Conservation (phyloP, 2,329 filamentous ascomycete species). For the Clarireedia sp. region DNA sequence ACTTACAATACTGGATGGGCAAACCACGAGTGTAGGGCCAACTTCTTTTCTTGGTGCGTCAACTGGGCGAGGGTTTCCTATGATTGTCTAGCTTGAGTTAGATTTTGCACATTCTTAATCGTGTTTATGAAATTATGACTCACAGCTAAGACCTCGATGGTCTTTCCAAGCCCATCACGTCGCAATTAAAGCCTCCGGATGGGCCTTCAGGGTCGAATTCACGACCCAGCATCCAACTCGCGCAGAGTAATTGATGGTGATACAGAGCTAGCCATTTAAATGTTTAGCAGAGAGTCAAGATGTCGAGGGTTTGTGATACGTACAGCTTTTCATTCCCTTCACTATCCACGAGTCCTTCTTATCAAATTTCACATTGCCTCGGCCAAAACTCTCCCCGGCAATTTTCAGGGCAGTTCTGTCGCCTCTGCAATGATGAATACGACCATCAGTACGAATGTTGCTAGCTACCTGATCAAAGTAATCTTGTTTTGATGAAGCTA, state of each 20-base stretch:
- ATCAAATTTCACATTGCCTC: neutral
- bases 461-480: neutral
- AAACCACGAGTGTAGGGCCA: neutral
- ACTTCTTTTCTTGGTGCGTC: neutral
- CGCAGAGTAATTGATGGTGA: neutral
- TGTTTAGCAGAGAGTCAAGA: neutral
- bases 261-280: neutral
- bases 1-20: neutral
- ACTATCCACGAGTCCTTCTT: neutral
- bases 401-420: neutral
- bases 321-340: neutral
- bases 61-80: neutral
- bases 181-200: neutral
- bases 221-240: neutral
- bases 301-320: neutral
- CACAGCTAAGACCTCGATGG: neutral
- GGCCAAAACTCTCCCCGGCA: slow-evolving; percentile 1
- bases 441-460: neutral
- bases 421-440: neutral
- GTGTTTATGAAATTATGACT: neutral
- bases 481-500: neutral
- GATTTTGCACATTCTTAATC: no score
- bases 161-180: slow-evolving; percentile 1
- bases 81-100: neutral
- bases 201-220: neutral